Evolutionary conservation across 345 rosid species (phyloP), one percentile per base, ranked within the genome.

Genomic region (Turritis glabra): DNA sequence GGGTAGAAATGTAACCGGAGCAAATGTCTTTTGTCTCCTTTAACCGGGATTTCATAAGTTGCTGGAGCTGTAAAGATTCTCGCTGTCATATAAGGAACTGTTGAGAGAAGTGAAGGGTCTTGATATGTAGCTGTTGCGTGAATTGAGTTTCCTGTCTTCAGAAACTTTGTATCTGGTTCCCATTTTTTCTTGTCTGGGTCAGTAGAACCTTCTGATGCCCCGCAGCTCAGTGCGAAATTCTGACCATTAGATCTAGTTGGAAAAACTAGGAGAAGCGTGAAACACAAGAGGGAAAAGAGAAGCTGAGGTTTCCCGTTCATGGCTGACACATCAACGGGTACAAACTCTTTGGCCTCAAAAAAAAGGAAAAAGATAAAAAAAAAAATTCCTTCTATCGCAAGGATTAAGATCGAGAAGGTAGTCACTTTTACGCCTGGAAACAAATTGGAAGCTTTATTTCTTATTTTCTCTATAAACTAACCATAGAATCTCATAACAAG

Each of bases 1-100:
- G 97, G 93, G 63, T 90, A 89, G 54, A 95, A 92, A 72, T 86
- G 80, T 47, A 89, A 64, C 63, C 97, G 80, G 44, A 89, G 44
- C 70, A 77, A 66, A 69, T 83, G 81, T 2, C 92, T 82, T 2
- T 79, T 64, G 37, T 74, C 67, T 17, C 76, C 51, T 50, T 70
- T 71, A 44, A 90, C 44, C 0, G 90, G 87, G 67, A 92, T 79
- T 23, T 74, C 61, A 22, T 92, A 95, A 11, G 84, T 79, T 23
- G 79, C 84, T 15, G 83, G 85, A 14, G 91, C 71, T 13, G 74
- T 71, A 65, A 92, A 89, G 26, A 89, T 78, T 71, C 98, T 83
- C 2, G 94, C 96, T 8, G 79, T 79, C 97, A 90, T 90, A 80
- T 82, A 89, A 7, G 97, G 98, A 52, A 89, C 29, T 2, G 74